phyloP scores from a whole-genome alignment of 352 stramenopile species.

The Pythium utonaiense region DNA sequence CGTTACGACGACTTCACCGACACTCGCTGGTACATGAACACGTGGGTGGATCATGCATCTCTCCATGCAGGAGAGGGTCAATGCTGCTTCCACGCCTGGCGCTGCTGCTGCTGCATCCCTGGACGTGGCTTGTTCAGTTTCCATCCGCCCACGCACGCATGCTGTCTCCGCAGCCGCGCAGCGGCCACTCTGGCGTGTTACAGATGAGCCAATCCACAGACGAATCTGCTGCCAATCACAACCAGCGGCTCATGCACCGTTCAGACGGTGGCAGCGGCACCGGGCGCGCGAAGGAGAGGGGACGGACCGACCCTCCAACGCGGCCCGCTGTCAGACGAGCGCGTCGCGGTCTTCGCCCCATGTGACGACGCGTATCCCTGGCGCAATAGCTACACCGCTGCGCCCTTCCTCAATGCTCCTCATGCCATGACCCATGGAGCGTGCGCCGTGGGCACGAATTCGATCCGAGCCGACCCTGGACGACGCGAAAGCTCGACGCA shows the following conservation, averaged over 20 bases:
- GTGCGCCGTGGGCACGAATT: neutral
- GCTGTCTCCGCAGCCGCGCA: conserved; percentile 8
- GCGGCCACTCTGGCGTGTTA: conserved; percentile 17
- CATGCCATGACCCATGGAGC: neutral
- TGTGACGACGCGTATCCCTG: conserved; percentile 18
- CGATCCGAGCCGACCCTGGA: neutral
- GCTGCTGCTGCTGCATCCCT: neutral
- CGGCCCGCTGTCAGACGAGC: conserved; percentile 11
- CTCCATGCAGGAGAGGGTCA: no score
- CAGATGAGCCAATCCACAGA: conserved; percentile 20
- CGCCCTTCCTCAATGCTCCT: neutral
- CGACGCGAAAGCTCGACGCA: conserved; percentile 4
- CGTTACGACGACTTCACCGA: no score
- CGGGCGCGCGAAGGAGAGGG: conserved; percentile 5
- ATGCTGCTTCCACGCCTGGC: neutral
- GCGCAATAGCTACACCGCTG: conserved; percentile 1
- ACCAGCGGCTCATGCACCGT: neutral
- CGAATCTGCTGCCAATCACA: conserved; percentile 4
- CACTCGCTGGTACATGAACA: no score
- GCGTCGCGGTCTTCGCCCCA: neutral
- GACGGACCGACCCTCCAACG: neutral
- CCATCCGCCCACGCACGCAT: neutral
- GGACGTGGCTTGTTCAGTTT: neutral
- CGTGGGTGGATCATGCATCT: no score
- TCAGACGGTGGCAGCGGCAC: neutral